Percentiles rank a stretch among this genome's conserved stretches.
Evolutionary conservation across 345 rosid genomes (phyloP).

Genomic region (Sapria himalayana): DNA sequence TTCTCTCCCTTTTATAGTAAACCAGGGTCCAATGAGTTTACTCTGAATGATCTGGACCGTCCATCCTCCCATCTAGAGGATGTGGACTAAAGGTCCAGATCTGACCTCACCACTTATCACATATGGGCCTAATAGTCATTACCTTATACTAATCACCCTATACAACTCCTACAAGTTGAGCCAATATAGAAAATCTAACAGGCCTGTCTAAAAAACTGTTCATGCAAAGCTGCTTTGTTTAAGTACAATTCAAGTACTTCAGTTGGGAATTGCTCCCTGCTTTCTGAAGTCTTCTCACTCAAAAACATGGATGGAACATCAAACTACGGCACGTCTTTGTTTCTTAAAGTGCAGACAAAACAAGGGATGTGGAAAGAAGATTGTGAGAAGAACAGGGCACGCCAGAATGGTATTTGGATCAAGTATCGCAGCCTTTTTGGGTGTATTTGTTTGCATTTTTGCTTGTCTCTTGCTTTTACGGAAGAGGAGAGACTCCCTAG

Average conservation of each 20-base stretch:
- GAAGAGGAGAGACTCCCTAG: neutral
- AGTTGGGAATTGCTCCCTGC: slow-evolving; percentile 1
- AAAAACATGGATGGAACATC: neutral
- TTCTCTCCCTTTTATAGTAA: too few species aligned
- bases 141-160: too few species aligned
- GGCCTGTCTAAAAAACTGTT: slow-evolving; percentile 13
- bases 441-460: slow-evolving; percentile 2
- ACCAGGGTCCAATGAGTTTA: too few species aligned
- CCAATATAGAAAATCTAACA: too few species aligned
- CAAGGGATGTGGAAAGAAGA: too few species aligned
- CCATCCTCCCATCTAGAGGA: too few species aligned
- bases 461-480: neutral
- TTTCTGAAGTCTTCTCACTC: slow-evolving; percentile 4
- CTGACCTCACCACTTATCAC: too few species aligned
- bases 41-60: too few species aligned
- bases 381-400: neutral
- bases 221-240: slow-evolving; percentile 18
- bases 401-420: neutral
- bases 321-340: slow-evolving; percentile 2
- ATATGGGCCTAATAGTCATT: too few species aligned
- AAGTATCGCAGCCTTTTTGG: neutral
- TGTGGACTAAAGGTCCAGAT: too few species aligned
- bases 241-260: too few species aligned
- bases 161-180: too few species aligned
- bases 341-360: slow-evolving; percentile 4